Evolutionary conservation across 768 basidiomycete species (phyloP), one percentile per base, ranked within the genome.

Genomic region (Hortiboletus campestris): DNA sequence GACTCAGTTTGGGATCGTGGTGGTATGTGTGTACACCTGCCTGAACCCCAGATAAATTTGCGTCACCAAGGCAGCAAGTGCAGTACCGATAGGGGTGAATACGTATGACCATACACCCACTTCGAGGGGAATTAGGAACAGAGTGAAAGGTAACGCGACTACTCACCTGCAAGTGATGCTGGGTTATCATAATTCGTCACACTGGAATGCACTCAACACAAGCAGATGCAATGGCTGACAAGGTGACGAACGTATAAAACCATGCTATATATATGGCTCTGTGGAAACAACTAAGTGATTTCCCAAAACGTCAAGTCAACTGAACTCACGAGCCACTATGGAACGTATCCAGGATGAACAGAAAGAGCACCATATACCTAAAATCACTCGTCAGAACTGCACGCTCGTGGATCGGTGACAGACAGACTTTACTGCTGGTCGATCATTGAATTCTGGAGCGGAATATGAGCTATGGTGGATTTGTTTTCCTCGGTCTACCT

Each of bases 71-170:
- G 81, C 80, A n/a, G 78, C 75, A 9, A 80, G 62, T 0, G 78
- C 69, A 7, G 76, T 80, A 11, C 75, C 78, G 19, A 75, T 67
- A 3, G 81, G 77, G 0, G 80, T 82, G 53, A 82, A 80, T 1
- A 78, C 75, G 45, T 80, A 78, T 2, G 76, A 77, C 80, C 81
- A 83, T n/a, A 65, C 68, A 47, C 75, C 74, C 36, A 63, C 78
- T 80, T 58, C 2, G 44, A 57, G 2, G 4, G 34, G 4, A 7
- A 11, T 60, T 19, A 55, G 34, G 2, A 35, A 6, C 6, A n/a
- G 47, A 32, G 14, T 5, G 6, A 32, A 32, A 19, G 6, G 10
- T 0, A 9, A 13, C 35, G 40, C 4, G 12, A 6, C 4, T 16
- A 35, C 61, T 2, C 12, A 58, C 63, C 16, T 28, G 6, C 32